Evolutionary conservation across 2,329 filamentous ascomycete species (phyloP), one percentile per base, ranked within the genome.

Genomic region (Fusarium coffeatum): DNA sequence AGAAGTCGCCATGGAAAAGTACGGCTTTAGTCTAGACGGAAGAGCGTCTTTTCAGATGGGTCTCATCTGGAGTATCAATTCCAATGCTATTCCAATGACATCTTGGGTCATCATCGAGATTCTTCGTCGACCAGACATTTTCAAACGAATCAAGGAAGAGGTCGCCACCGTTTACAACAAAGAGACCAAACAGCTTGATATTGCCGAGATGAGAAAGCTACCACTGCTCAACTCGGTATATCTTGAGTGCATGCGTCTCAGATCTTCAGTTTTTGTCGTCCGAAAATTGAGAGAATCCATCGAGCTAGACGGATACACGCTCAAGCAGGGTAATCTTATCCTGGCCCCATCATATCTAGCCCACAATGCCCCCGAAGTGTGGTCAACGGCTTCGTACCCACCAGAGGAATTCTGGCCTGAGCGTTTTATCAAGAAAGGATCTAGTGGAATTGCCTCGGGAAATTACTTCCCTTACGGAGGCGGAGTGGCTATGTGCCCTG

Each of bases 391-490:
- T 0, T 15, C 55, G 7, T 46, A 74, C 23, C 61, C 72, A 3
- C 56, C 71, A 22, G 64, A 72, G 3, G 66, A 72, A 23, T 74
- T 74, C 7, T 74, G 71, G 72, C 66, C 72, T 20, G 72, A 74
- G 57, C 53, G 71, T 7, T 73, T 74, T 22, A 56, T 74, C 15
- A 65, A 69, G 43, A 58, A 55, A 30, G 61, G 69, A 6, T 65
- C 56, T 8, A 27, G 41, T 27, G 62, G 62, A 4, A 64, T 69
- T 45, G 49, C 66, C 20, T 50, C 68, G 8, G 68, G 71, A 5
- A 72, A 74, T 20, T 75, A 64, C 22, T 76, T 74, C 40, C 74
- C 74, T 8, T 76, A 74, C 12, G 74, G 74, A 18, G 74, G 73
- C 3, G 74, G 74, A 3, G 64, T 60, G 18, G 72, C 69, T 5